These are phyloP conservation scores for Suillus luteus DNA, from an alignment of 768 basidiomycete genomes.

Conservation along the genomic window DNA sequence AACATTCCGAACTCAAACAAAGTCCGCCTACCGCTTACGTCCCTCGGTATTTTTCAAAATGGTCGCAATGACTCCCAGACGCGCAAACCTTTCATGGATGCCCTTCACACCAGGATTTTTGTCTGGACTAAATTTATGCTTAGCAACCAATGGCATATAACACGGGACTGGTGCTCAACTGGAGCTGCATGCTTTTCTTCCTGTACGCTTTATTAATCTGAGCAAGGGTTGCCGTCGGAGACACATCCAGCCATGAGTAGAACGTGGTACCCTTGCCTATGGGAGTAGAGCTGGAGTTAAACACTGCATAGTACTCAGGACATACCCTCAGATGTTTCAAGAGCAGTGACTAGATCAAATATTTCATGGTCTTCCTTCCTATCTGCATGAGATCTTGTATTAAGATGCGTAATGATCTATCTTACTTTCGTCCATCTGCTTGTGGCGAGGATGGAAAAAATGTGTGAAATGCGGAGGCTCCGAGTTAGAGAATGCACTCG, in stretches of 20 bases:
- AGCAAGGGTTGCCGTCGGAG: conserved; percentile 66
- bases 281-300: background rate
- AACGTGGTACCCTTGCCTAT: conserved; percentile 88
- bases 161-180: conserved; percentile 50
- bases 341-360: conserved; percentile 84
- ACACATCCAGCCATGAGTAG: conserved; percentile 90
- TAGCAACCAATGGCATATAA: conserved; percentile 11
- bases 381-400: conserved; percentile 6
- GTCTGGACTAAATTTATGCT: conserved; percentile 66
- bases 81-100: conserved; percentile 88
- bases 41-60: conserved; percentile 79
- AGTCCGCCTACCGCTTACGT: conserved; percentile 65
- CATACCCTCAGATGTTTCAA: conserved; percentile 80
- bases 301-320: conserved; percentile 6
- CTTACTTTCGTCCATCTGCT: conserved; percentile 74
- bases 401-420: background rate
- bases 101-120: conserved; percentile 88
- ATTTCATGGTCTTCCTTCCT: conserved; percentile 91
- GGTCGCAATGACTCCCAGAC: conserved; percentile 80
- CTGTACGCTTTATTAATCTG: conserved; percentile 92
- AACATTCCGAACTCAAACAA: background rate
- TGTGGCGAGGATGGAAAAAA: background rate
- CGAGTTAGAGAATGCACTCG: background rate
- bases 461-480: background rate
- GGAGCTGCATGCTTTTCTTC: conserved; percentile 85